Evolutionary conservation across 2,329 filamentous ascomycete species (phyloP), one percentile per base, ranked within the genome.

Genomic region (Ophiocordyceps sinensis): DNA sequence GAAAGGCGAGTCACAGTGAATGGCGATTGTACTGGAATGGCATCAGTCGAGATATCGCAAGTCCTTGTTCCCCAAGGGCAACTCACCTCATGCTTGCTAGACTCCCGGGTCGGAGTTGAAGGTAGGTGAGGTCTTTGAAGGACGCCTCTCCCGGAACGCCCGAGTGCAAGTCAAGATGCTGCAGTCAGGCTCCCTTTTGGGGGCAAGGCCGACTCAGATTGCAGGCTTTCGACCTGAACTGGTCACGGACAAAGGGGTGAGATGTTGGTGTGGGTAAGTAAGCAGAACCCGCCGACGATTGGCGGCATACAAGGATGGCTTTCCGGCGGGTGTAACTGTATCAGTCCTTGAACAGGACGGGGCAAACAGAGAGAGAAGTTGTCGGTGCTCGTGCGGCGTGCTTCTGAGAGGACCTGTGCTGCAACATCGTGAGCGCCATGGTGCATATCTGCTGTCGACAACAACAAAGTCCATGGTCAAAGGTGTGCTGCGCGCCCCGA

Each of bases 1-100:
- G 52, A 72, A 70, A 47, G 63, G 58, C 23, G 67, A 61, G 49
- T 74, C 70, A 54, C 68, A 73, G 43, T 70, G 63, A 40, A 69
- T 58, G 48, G 70, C 68, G 47, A 71, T 64, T 54, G 70, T 63
- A 52, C 65, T 68, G 45, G 32, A 44, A 38, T 13, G 4, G 11
- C 15, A 26, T 37, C n/a, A 15, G 10, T 10, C 14, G 11, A 31
- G 30, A n/a, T 13, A 6, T 14, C 32, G 23, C 14, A 15, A 10
- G 32, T 17, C 9, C 14, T 26, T 28, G 13, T 14, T 23, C 14
- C 8, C 10, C 12, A 7, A 10, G 29, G 36, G 36, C 8, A 26
- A 36, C 45, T 44, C 51, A 63, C 61, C 61, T 64, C 62, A 65
- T 64, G 44, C 46, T 58, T 45, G 53, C 47, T 49, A 41, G 42